Evolutionary conservation across 78 protist genomes (phyloP), one percentile per base, ranked within the genome.

Genomic region (Bodo saltans): DNA sequence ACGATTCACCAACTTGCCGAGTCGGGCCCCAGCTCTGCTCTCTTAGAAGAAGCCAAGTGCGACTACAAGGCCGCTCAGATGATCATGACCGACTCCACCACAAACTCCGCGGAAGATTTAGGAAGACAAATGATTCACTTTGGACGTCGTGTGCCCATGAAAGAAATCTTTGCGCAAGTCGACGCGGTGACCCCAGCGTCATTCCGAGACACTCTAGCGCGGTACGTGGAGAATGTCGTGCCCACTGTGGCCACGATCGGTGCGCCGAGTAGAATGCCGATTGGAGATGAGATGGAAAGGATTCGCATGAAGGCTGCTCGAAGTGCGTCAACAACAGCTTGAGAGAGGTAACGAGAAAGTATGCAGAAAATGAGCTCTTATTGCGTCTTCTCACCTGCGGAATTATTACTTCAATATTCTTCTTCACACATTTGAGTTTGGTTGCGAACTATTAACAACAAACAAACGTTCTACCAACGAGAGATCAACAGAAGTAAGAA

Each of bases 41-140:
- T 92, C 72, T 90, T 93, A 0, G 90, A 53, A 78, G 87, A 95
- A 41, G 95, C 92, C 32, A 89, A 89, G 92, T 53, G 41, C 52
- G 83, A 75, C 88, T 90, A 92, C 78, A 83, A 90, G 89, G 69
- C 88, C 53, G 28, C 38, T 76, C 30, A 89, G 30, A 33, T 91
- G 52, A 26, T 81, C 80, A 73, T 47, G 70, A 83, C 89, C 33
- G 96, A 93, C 72, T 86, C 92, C 68, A 83, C 91, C 70, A 47
- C 85, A 23, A 42, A 68, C 71, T 2, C 8, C 3, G 71, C 71
- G n/a, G 97, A 94, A 75, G 96, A 91, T 39, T 88, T 94, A 25
- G 98, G 98, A 47, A 75, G 97, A 25, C 96, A 94, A 83, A 37
- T 96, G 78, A 87, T 94, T 72, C 52, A 92, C 79, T 79, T 78